Evolutionary conservation across 441 rosid species (phyloP).

Genomic region (Corymbia citriodora): DNA sequence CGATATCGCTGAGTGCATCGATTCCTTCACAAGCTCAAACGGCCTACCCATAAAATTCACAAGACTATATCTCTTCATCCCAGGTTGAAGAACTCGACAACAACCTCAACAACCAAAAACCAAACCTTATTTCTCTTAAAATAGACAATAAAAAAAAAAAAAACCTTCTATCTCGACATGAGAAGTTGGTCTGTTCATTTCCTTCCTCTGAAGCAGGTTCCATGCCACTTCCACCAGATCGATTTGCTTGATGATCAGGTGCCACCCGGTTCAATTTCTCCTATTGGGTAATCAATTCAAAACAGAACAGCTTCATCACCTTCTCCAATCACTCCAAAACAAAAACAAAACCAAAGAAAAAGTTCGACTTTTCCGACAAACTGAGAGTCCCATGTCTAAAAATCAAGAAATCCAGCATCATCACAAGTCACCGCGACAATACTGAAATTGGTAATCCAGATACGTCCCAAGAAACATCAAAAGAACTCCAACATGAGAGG

Average conservation of each 20-base stretch:
- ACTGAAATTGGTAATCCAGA: background rate
- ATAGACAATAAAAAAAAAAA: background rate
- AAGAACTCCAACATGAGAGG: background rate
- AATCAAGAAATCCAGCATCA: background rate
- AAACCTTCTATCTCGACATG: slow-evolving; percentile 22
- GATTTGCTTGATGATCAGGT: background rate
- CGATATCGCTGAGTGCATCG: slow-evolving; percentile 81
- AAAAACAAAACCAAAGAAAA: background rate
- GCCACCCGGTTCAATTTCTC: background rate
- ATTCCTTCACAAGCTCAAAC: slow-evolving; percentile 60
- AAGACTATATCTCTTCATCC: background rate
- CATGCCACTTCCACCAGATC: slow-evolving; percentile 9
- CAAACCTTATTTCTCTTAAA: background rate
- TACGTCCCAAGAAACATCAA: background rate
- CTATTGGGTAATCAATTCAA: background rate
- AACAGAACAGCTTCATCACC: slow-evolving; percentile 10
- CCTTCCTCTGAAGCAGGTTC: slow-evolving; percentile 10
- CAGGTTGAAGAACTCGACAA: background rate
- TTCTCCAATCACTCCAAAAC: background rate
- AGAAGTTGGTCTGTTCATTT: background rate
- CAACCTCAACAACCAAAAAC: background rate
- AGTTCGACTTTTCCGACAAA: background rate
- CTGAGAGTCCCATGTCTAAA: background rate
- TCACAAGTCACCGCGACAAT: background rate
- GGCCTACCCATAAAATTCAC: slow-evolving; percentile 24